Base-by-base conservation (phyloP, 2,329 filamentous ascomycete genomes). In the Stromatinia cepivora region DNA sequence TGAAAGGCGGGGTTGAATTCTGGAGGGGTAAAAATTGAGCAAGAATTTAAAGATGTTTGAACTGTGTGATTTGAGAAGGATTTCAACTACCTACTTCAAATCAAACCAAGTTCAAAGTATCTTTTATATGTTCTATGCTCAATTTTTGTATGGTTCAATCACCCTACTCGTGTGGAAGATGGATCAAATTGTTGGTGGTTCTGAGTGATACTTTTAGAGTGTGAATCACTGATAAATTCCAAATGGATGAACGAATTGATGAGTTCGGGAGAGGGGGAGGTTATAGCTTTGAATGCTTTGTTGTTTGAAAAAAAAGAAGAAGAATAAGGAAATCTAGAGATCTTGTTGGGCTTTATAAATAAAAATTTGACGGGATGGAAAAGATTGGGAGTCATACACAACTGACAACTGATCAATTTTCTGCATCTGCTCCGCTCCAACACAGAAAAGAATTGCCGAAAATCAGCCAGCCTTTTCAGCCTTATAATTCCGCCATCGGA, bases 41-140 rank as follows among this genome's bases (percentile, higher is more conserved):
- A 61, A 66, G 61, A 69, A 28, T 68, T 48, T 5, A 59, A 46
- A 63, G 45, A 63, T 36, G 31, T 45, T 36, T 63, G 59, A 63
- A 50, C 13, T 63, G 59, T 25, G 34, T 50, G 52, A 36, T 67
- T 50, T 67, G 64, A 57, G 31, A 42, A 36, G 45, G 48, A 57
- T 66, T 69, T 61, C 61, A 63, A 52, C 61, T 63, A 63, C 61
- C 61, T 52, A 63, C 61, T 52, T 61, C 65, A 50, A 34, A 61
- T 61, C 42, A 67, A 22, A 67, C 48, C 65, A 67, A 39, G 56
- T 20, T 36, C n/a, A 34, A 58, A 11, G 39, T 20, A 48, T 9
- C 34, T 50, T 64, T 63, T 39, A 9, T 52, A n/a, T 63, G 10
- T 28, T 63, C 61, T 52, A 20, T 15, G 7, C 46, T 31, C 22